phyloP scores from a whole-genome alignment of 2,329 filamentous ascomycete genomes.

The Nemania serpens region DNA sequence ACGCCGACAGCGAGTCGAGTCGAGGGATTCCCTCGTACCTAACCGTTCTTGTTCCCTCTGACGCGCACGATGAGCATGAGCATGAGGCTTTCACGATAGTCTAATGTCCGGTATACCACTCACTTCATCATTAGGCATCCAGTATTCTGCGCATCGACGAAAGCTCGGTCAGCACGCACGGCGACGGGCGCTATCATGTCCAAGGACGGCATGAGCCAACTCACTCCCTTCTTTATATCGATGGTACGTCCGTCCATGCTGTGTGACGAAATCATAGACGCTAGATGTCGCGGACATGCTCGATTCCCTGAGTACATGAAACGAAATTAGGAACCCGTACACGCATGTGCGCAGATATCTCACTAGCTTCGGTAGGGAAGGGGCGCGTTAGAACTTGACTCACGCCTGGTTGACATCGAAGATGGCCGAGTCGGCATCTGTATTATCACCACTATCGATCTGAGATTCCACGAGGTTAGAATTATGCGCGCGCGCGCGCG shows the following conservation, averaged over 20 bases:
- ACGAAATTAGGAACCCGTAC: not conserved
- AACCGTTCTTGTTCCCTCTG: constrained; percentile 28
- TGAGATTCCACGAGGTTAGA: constrained; percentile 1
- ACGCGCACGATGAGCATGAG: not conserved
- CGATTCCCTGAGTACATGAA: constrained; percentile 21
- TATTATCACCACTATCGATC: constrained; percentile 18
- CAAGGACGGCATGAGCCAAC: not conserved
- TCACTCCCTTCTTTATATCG: constrained; percentile 37
- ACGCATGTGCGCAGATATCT: not conserved
- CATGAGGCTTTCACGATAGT: not conserved
- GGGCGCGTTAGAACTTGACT: not conserved
- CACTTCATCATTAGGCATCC: constrained; percentile 35
- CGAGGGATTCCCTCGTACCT: constrained; percentile 15
- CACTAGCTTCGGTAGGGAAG: not conserved
- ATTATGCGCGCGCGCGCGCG: not conserved
- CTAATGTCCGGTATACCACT: constrained; percentile 4
- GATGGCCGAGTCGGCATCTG: constrained; percentile 21
- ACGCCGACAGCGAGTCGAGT: not conserved
- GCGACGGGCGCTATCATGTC: not conserved
- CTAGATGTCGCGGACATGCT: constrained; percentile 33
- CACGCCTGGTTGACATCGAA: constrained; percentile 19
- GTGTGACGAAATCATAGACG: constrained; percentile 34
- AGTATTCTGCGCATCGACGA: constrained; percentile 26
- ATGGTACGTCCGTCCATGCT: constrained; percentile 36
- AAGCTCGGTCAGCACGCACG: not conserved